Conservation (phyloP, 768 basidiomycete species). For the Termitomyces heimii region DNA sequence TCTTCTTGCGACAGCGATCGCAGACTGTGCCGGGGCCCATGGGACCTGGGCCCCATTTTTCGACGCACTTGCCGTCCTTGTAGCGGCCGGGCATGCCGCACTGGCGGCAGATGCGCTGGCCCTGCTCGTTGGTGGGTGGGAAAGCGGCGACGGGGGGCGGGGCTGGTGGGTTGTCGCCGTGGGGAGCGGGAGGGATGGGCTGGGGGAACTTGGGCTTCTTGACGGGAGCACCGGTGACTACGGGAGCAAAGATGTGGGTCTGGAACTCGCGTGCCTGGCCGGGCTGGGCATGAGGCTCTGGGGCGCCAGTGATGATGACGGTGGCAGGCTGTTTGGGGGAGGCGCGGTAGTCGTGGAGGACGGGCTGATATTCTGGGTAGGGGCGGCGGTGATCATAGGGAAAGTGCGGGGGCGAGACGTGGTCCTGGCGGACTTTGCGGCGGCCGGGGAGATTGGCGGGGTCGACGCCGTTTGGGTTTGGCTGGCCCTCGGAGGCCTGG, state of each 20-base stretch:
- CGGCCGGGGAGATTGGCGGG: neutral
- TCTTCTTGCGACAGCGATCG: constrained; percentile 80
- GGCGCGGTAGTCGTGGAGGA: constrained; percentile 7
- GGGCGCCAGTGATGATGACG: constrained; percentile 8
- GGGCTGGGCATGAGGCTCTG: constrained; percentile 18
- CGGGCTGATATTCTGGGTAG: constrained; percentile 8
- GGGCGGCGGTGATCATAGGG: constrained; percentile 2
- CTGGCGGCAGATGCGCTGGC: constrained; percentile 73
- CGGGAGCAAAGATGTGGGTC: constrained; percentile 68
- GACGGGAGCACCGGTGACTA: constrained; percentile 65
- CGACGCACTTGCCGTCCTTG: constrained; percentile 82
- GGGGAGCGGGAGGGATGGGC: neutral
- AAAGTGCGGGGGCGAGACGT: constrained; percentile 1
- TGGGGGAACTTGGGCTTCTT: constrained; percentile 54
- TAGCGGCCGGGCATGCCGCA: constrained; percentile 71
- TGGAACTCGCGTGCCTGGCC: constrained; percentile 39
- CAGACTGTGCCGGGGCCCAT: constrained; percentile 81
- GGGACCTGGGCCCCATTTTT: constrained; percentile 85
- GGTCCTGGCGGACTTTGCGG: neutral
- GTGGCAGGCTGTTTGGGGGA: constrained; percentile 9
- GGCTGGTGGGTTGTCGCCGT: neutral
- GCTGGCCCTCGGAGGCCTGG: constrained; percentile 25
- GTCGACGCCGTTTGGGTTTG: constrained; percentile 1
- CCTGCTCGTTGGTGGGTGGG: constrained; percentile 49
- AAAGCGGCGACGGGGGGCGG: constrained; percentile 23